Conservation (phyloP, 2,329 filamentous ascomycete genomes). For the Colletotrichum sp. region DNA sequence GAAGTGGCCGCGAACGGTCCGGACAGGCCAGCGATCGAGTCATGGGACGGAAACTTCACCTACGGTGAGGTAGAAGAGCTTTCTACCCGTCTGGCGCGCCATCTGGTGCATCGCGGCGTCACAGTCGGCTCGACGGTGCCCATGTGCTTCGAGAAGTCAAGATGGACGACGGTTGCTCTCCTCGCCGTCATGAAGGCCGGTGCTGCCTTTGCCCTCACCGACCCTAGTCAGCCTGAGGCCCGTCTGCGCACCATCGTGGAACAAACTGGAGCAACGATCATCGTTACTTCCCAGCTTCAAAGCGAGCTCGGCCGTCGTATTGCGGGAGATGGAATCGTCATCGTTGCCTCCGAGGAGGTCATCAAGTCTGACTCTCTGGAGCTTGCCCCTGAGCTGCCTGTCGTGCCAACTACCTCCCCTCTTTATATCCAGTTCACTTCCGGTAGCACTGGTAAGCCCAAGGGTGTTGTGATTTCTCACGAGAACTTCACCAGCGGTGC, state of each 20-base stretch:
- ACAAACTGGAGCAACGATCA: constrained; percentile 42
- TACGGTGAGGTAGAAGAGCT: constrained; percentile 49
- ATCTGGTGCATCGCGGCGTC: constrained; percentile 42
- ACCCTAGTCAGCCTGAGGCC: constrained; percentile 50
- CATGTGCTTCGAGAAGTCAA: constrained; percentile 56
- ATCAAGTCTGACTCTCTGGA: constrained; percentile 6
- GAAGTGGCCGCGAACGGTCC: constrained; percentile 41
- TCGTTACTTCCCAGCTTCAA: constrained; percentile 46
- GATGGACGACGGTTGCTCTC: constrained; percentile 49
- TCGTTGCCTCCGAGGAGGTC: constrained; percentile 34
- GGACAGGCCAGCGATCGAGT: constrained; percentile 47
- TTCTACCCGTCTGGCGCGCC: constrained; percentile 45
- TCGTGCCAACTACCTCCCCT: constrained; percentile 46
- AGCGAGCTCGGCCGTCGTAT: constrained; percentile 41
- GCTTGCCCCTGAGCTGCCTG: constrained; percentile 29
- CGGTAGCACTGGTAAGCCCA: constrained; percentile 68
- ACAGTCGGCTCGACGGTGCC: constrained; percentile 47
- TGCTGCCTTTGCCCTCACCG: constrained; percentile 50
- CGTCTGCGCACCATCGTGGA: constrained; percentile 49
- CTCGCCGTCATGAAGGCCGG: constrained; percentile 55
- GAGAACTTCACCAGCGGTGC: constrained; percentile 52
- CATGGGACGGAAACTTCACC: constrained; percentile 55
- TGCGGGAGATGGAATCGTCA: constrained; percentile 34
- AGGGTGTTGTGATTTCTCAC: constrained; percentile 63
- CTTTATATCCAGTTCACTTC: constrained; percentile 69